A percentile compares a stretch with the other conserved stretches of the same genome.
phyloP scores from a whole-genome alignment of 306 rosid species.

The Trifolium dubium region DNA sequence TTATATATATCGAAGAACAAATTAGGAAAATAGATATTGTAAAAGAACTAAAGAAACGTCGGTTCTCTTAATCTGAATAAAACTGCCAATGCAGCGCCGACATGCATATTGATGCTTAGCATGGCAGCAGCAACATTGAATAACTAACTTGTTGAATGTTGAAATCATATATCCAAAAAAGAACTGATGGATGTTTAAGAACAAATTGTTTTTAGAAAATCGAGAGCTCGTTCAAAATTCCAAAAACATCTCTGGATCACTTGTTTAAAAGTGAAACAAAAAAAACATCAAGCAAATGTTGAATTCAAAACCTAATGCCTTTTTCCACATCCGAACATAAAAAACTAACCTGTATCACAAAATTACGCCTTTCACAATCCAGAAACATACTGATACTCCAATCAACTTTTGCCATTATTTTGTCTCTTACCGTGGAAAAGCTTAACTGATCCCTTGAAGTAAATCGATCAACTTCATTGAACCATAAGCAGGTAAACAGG shows the following conservation, averaged over 20 bases:
- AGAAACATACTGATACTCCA: conserved; percentile 86
- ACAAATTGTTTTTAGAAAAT: not conserved
- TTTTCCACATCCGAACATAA: conserved; percentile 33
- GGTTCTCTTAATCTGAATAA: too few relatives aligned
- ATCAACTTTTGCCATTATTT: conserved; percentile 70
- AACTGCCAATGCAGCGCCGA: too few relatives aligned
- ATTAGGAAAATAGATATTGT: not conserved
- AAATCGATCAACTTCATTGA: conserved; percentile 96
- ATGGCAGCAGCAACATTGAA: too few relatives aligned
- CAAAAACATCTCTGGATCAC: not conserved
- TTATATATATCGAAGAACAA: conserved; percentile 10
- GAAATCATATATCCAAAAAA: too few relatives aligned
- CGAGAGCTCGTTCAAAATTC: not conserved
- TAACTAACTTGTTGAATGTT: too few relatives aligned
- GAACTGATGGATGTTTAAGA: not conserved
- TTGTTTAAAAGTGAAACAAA: not conserved
- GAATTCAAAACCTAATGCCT: conserved; percentile 13
- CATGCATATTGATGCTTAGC: too few relatives aligned
- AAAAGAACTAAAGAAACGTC: too few relatives aligned
- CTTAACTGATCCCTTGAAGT: conserved; percentile 97
- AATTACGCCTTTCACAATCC: conserved; percentile 97
- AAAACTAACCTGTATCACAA: conserved; percentile 79
- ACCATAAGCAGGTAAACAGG: conserved; percentile 95
- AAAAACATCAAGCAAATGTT: not conserved
- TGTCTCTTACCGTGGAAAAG: conserved; percentile 91